Evolutionary conservation across 169 alveolate genomes (phyloP).

Genomic region (Plasmodium gaboni): DNA sequence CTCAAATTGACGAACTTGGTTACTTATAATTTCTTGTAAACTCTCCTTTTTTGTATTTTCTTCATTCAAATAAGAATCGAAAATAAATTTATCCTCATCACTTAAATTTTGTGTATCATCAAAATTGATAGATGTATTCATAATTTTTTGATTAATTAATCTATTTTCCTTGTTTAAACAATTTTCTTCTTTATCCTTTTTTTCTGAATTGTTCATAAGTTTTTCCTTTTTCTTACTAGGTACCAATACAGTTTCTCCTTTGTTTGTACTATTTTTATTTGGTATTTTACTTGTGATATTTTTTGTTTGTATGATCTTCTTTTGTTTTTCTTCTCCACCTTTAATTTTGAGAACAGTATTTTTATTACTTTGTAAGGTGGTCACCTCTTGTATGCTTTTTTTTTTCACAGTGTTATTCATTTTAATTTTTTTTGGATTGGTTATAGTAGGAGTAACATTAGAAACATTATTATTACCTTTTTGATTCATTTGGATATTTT

Average conservation of each 20-base stretch:
- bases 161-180: constrained; percentile 19
- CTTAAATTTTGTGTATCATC: constrained; percentile 61
- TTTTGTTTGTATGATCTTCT: constrained; percentile 2
- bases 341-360: no score
- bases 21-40: constrained; percentile 45
- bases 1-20: constrained; percentile 51
- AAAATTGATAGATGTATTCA: constrained; percentile 68
- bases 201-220: not conserved
- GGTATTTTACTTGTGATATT: not conserved
- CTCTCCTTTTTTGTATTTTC: constrained; percentile 20
- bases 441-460: no score
- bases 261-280: not conserved
- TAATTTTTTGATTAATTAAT: constrained; percentile 47
- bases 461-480: no score
- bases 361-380: no score
- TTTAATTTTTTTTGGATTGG: no score
- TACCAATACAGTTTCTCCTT: not conserved
- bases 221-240: not conserved
- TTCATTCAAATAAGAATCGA: constrained; percentile 55
- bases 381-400: no score
- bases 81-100: constrained; percentile 57
- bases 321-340: not conserved
- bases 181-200: not conserved
- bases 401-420: no score
- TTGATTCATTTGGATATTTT: no score